phyloP scores from a whole-genome alignment of 2,329 filamentous ascomycete genomes.

The Chlorencoelia australis region DNA sequence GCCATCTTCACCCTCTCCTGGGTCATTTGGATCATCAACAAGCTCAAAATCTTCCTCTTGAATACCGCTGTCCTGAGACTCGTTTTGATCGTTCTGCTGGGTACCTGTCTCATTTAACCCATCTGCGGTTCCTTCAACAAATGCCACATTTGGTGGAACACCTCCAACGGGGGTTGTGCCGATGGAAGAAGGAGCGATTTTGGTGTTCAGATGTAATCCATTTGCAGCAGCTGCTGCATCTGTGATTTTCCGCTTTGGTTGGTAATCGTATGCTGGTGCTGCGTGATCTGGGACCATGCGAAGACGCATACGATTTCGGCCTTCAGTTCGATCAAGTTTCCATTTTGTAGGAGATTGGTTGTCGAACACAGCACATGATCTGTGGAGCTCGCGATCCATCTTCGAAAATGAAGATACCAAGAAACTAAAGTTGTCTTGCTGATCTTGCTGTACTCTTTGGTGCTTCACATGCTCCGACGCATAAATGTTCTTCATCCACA shows the following conservation, averaged over 20 bases:
- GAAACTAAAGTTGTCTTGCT: slow-evolving; percentile 80
- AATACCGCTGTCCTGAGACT: slow-evolving; percentile 17
- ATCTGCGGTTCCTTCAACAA: slow-evolving; percentile 8
- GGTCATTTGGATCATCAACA: slow-evolving; percentile 86
- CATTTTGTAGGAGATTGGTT: slow-evolving; percentile 59
- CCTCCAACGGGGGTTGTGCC: slow-evolving; percentile 8
- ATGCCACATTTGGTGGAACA: slow-evolving; percentile 5
- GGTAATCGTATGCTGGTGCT: slow-evolving; percentile 61
- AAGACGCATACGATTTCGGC: slow-evolving; percentile 87
- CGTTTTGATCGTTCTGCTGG: slow-evolving; percentile 9
- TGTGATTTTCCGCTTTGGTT: slow-evolving; percentile 65
- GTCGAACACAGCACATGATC: slow-evolving; percentile 73
- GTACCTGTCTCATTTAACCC: slow-evolving; percentile 10
- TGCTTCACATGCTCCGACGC: slow-evolving; percentile 86
- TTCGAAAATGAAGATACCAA: slow-evolving; percentile 65
- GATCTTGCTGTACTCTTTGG: slow-evolving; percentile 80
- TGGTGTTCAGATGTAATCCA: slow-evolving; percentile 28
- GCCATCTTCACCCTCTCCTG: slow-evolving; percentile 59
- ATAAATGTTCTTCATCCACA: slow-evolving; percentile 95
- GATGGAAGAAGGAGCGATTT: slow-evolving; percentile 7
- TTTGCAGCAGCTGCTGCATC: slow-evolving; percentile 31
- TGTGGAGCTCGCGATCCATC: slow-evolving; percentile 66
- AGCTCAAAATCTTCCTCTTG: slow-evolving; percentile 89
- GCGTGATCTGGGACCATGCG: slow-evolving; percentile 72
- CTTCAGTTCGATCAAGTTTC: slow-evolving; percentile 93